Evolutionary conservation across 371 early-diverging fungal species (phyloP).

Genomic region (Rhizopus delemar): DNA sequence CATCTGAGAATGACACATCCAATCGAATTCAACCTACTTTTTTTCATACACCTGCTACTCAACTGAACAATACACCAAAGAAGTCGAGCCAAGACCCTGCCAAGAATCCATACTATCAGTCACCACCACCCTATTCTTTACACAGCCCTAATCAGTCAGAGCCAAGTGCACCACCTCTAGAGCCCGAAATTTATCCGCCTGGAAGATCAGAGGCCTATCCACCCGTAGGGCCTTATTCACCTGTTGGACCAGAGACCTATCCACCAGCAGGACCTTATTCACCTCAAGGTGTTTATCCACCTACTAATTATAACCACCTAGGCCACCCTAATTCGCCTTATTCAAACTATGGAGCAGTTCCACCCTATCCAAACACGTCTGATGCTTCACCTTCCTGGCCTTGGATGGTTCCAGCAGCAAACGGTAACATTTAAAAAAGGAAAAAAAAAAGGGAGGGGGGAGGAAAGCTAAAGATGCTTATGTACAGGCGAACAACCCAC

Average conservation of each 20-base stretch:
- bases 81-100: constrained; percentile 1
- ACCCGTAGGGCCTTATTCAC: no score
- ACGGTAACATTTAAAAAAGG: neutral
- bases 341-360: constrained; percentile 2
- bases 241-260: no score
- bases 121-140: constrained; percentile 1
- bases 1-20: neutral
- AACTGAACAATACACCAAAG: neutral
- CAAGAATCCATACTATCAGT: neutral
- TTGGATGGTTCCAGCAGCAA: neutral
- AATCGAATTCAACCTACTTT: constrained; percentile 2
- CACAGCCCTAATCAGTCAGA: neutral
- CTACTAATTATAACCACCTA: neutral
- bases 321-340: neutral
- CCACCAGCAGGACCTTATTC: no score
- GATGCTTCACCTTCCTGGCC: constrained; percentile 1
- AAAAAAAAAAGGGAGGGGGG: neutral
- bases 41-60: neutral
- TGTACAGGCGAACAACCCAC: neutral
- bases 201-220: no score
- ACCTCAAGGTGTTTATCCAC: neutral
- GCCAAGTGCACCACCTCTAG: constrained; percentile 3
- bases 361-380: constrained; percentile 1
- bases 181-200: neutral
- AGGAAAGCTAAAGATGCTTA: neutral